Evolutionary conservation across 495 filamentous ascomycete genomes (phyloP), one percentile per base, ranked within the genome.

Genomic region (Neurospora sp.): DNA sequence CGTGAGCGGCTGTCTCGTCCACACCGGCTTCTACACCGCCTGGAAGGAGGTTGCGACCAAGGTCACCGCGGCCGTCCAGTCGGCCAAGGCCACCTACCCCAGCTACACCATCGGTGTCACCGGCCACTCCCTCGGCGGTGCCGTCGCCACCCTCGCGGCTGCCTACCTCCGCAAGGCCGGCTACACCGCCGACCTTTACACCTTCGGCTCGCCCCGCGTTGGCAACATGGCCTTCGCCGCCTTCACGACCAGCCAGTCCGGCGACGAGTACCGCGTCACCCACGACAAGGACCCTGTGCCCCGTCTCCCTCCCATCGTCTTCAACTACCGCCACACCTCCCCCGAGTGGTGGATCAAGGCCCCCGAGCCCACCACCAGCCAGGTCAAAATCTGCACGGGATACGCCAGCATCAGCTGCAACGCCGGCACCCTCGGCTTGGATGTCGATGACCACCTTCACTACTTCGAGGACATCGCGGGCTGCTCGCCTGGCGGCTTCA

Each of bases 121-220:
- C 0, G 92, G 92, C 8, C 91, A 93, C 83, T 90, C 88, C 39
- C 85, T 92, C 17, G 92, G 92, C 24, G 92, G 79, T 59, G 91
- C 92, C 4, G 78, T 93, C 39, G 90, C 87, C 28, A 87, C 85
- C 0, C 73, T 94, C 1, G 90, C 86, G 0, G 89, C 88, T 0
- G 87, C 84, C 13, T 85, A 86, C 71, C 79, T 92, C 71, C 85
- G 89, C 6, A 86, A 86, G 62, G 75, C 78, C 11, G 89, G 88
- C 10, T 72, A 76, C 54, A 71, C 48, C 24, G 75, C 78, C 36
- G 84, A 85, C 76, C 74, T 85, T 31, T 92, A 91, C 80, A 90
- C 88, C 7, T 93, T 87, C 78, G 92, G 90, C 73, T 83, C 87
- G 38, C 92, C 92, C 4, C 90, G 90, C 37, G 86, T 92, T 6